A percentile compares a stretch with the other conserved stretches of the same genome.
Conservation (phyloP, 495 filamentous ascomycete genomes). For the Penicillium odoratum region DNA sequence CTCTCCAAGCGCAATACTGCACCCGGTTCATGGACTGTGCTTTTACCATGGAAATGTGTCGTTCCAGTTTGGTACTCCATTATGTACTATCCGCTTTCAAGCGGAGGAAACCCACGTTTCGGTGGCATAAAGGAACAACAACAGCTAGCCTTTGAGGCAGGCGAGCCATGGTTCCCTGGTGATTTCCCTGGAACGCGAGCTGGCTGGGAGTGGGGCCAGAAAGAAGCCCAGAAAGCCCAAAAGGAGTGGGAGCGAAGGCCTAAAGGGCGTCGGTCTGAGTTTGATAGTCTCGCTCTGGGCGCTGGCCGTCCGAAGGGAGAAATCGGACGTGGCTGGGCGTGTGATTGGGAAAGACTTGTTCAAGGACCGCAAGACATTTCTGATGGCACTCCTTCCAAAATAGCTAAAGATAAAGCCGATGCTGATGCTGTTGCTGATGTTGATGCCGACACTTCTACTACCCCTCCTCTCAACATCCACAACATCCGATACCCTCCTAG, state of each 20-base stretch:
- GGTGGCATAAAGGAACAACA: slow-evolving; percentile 77
- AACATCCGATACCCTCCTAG: slow-evolving; percentile 26
- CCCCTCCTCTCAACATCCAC: slow-evolving; percentile 35
- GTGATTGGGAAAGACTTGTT: slow-evolving; percentile 78
- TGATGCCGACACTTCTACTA: background rate
- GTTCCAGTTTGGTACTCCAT: slow-evolving; percentile 81
- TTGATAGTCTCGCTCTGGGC: slow-evolving; percentile 72
- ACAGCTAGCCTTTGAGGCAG: slow-evolving; percentile 82
- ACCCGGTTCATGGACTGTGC: slow-evolving; percentile 77
- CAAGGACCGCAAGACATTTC: slow-evolving; percentile 18
- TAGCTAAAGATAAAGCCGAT: slow-evolving; percentile 15
- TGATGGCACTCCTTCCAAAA: slow-evolving; percentile 1
- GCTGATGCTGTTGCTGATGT: background rate
- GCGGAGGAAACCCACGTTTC: slow-evolving; percentile 75
- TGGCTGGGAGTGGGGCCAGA: slow-evolving; percentile 73
- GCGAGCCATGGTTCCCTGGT: slow-evolving; percentile 79
- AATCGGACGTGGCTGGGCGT: slow-evolving; percentile 78
- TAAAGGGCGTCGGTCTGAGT: slow-evolving; percentile 78
- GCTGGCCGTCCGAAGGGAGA: slow-evolving; percentile 72
- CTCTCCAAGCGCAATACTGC: slow-evolving; percentile 40
- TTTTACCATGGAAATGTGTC: slow-evolving; percentile 92
- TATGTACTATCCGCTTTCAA: slow-evolving; percentile 81
- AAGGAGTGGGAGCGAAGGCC: slow-evolving; percentile 75
- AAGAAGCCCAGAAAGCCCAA: slow-evolving; percentile 60
- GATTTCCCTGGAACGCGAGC: slow-evolving; percentile 84